Conservation (phyloP, 768 basidiomycete genomes). For the Crepidotus variabilis region DNA sequence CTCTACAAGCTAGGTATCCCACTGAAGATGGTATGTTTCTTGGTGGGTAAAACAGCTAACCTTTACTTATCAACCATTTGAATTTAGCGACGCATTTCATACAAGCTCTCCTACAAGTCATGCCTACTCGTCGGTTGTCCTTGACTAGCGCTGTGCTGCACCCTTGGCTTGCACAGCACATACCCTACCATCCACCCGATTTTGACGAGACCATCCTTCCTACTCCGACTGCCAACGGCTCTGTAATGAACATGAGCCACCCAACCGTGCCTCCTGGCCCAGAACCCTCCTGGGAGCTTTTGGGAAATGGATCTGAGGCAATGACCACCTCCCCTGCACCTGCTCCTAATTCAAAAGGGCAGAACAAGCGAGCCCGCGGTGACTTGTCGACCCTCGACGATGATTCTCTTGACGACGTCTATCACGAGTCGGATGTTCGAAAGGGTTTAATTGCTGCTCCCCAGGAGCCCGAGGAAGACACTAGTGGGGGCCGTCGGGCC, state of each 20-base stretch:
- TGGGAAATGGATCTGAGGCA: too few relatives aligned
- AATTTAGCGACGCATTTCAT: slow-evolving; percentile 64
- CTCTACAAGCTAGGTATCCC: slow-evolving; percentile 35
- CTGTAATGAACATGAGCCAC: slow-evolving; percentile 6
- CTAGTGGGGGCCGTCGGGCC: slow-evolving; percentile 14
- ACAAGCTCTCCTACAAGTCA: slow-evolving; percentile 52
- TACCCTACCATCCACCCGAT: slow-evolving; percentile 18
- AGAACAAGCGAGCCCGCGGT: slow-evolving; percentile 38
- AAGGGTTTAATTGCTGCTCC: neutral
- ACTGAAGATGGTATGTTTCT: slow-evolving; percentile 43
- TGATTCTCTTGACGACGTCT: slow-evolving; percentile 16
- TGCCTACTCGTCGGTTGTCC: slow-evolving; percentile 69
- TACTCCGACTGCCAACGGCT: slow-evolving; percentile 1
- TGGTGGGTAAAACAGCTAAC: too few relatives aligned
- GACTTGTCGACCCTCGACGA: slow-evolving; percentile 43
- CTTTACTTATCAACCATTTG: slow-evolving; percentile 5
- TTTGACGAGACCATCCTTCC: slow-evolving; percentile 7
- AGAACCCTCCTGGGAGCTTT: slow-evolving; percentile 1
- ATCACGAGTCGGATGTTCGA: slow-evolving; percentile 2
- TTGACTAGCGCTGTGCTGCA: slow-evolving; percentile 66
- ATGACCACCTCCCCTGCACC: too few relatives aligned
- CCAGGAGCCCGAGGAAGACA: slow-evolving; percentile 1
- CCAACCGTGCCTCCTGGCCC: slow-evolving; percentile 8
- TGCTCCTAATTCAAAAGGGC: slow-evolving; percentile 14
- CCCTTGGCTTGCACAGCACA: slow-evolving; percentile 61